Base-by-base conservation (phyloP, 2,329 filamentous ascomycete species). In the Xylaria arbuscula region DNA sequence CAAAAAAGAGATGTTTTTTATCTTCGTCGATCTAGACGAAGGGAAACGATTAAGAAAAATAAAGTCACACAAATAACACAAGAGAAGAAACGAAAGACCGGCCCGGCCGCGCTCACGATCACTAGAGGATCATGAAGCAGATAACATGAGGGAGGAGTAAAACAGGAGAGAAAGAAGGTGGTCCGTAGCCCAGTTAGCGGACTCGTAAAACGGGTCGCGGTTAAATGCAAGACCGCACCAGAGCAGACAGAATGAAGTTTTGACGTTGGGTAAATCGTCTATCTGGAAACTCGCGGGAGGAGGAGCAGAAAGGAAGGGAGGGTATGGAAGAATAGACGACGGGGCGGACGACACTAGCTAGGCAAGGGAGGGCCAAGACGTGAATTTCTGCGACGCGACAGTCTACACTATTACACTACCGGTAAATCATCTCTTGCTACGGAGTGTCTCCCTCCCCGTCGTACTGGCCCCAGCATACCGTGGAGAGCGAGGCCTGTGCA, bases 61-160 rank as follows among this genome's bases (percentile, higher is more conserved):
- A 74, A 74, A 74, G n/a, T 70, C 62, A 73, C 71, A 72, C 75
- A 74, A 74, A 76, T 71, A 70, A 76, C 70, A 75, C 73, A 74
- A 70, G 74, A 76, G 64, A 73, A 72, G 70, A 75, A 72, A 75
- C 65, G 71, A 78, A 74, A 66, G 80, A 81, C 80, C 81, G 74
- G 77, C 75, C 70, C 75, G 81, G 81, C 81, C 82, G 75, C 72
- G 67, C 61, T 76, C 76, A 78, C 66, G 72, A 74, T 79, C 77
- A 78, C 75, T 70, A 75, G 73, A 73, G 76, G 77, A 78, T 78
- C 81, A 83, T 83, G 75, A 80, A 82, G 70, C 66, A 70, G 60
- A 69, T n/a, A 63, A 66, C 55, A 72, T 60, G 67, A 71, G 75
- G 67, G 66, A 65, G 58, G 72, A 63, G 56, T 28, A 22, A 51